Percentiles rank a stretch among this genome's conserved stretches.
phyloP scores from a whole-genome alignment of 306 rosid genomes.

The Neltuma alba region DNA sequence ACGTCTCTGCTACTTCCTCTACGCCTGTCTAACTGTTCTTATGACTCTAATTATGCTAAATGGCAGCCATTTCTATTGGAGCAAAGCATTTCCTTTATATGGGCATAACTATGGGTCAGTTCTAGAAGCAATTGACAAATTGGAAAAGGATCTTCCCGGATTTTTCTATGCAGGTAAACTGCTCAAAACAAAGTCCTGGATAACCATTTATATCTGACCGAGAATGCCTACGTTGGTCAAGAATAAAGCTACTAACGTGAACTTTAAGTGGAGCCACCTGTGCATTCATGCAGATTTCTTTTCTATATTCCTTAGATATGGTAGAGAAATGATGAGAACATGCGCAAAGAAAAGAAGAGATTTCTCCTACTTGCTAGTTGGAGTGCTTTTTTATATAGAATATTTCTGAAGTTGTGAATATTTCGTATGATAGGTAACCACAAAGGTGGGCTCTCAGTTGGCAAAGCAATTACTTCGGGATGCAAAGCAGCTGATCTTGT shows the following conservation, averaged over 20 bases:
- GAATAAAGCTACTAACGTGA: too few relatives aligned
- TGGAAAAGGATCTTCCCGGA: slow-evolving; percentile 90
- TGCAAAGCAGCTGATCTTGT: slow-evolving; percentile 92
- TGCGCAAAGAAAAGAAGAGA: background rate
- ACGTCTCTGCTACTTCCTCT: slow-evolving; percentile 15
- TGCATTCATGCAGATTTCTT: background rate
- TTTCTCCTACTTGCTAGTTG: background rate
- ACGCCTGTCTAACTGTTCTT: background rate
- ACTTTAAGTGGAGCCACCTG: background rate
- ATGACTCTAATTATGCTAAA: slow-evolving; percentile 23
- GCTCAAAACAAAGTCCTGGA: slow-evolving; percentile 6
- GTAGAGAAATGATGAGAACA: slow-evolving; percentile 9
- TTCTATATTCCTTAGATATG: slow-evolving; percentile 6
- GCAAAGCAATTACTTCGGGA: slow-evolving; percentile 84
- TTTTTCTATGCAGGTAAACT: slow-evolving; percentile 80
- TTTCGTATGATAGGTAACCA: slow-evolving; percentile 64
- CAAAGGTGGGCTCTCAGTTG: slow-evolving; percentile 87
- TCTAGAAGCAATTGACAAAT: slow-evolving; percentile 75
- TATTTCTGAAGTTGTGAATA: slow-evolving; percentile 5
- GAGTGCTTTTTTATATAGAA: background rate
- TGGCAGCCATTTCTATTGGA: slow-evolving; percentile 86
- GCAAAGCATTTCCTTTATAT: slow-evolving; percentile 89
- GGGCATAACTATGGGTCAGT: slow-evolving; percentile 75
- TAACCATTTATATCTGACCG: background rate
- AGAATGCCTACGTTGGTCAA: too few relatives aligned